These are phyloP conservation scores for Closterium sp. DNA, from an alignment of 139 green algal genomes.

Conservation along the genomic window DNA sequence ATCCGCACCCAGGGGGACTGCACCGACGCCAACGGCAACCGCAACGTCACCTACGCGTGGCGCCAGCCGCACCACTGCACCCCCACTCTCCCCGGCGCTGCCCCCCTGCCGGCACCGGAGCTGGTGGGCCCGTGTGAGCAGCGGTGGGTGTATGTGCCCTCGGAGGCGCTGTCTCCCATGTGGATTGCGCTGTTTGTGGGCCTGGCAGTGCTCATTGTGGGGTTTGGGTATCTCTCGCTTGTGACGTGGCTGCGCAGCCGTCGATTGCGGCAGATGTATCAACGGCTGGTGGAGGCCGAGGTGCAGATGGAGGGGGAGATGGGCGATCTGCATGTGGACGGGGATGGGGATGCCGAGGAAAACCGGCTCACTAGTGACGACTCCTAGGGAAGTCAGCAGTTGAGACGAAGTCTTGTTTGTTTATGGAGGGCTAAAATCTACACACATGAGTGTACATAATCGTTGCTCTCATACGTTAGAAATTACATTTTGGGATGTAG, in stretches of 20 bases:
- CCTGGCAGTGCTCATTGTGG: neutral
- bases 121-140: slow-evolving; percentile 24
- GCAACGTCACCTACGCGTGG: slow-evolving; percentile 33
- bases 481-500: no score
- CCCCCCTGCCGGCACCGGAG: neutral
- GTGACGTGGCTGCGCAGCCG: neutral
- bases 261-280: neutral
- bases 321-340: neutral
- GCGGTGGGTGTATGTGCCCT: neutral
- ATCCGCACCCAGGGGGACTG: neutral
- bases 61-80: slow-evolving; percentile 8
- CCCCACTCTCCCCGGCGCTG: neutral
- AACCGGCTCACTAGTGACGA: neutral
- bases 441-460: neutral
- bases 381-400: neutral
- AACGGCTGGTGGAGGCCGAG: neutral
- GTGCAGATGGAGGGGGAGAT: neutral
- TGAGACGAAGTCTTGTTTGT: no score
- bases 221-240: neutral
- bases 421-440: neutral
- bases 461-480: no score
- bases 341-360: neutral
- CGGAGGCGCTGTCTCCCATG: neutral
- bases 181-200: neutral
- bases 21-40: neutral